phyloP scores from a whole-genome alignment of 768 basidiomycete species.

The Phylloporus sp. region DNA sequence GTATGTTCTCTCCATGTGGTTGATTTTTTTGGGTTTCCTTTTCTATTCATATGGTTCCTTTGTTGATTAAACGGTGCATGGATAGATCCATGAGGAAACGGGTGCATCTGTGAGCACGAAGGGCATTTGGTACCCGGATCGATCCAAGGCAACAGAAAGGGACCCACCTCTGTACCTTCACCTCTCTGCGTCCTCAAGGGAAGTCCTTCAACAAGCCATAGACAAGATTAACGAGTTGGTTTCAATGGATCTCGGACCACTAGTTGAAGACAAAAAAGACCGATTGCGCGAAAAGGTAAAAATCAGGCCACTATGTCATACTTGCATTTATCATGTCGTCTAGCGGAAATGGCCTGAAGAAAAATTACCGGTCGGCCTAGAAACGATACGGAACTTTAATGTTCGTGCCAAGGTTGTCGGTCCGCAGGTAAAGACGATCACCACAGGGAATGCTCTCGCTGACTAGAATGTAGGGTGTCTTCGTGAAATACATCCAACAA shows the following conservation, averaged over 20 bases:
- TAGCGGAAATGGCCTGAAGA: conserved; percentile 98
- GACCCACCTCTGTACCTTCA: conserved; percentile 95
- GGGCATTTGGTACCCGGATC: conserved; percentile 95
- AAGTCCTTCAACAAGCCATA: conserved; percentile 62
- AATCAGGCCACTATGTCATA: not conserved
- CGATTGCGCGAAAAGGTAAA: conserved; percentile 63
- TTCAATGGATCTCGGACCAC: conserved; percentile 68
- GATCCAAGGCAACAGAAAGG: conserved; percentile 83
- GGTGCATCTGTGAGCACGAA: conserved; percentile 91
- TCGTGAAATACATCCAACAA: conserved; percentile 97
- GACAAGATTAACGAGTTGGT: conserved; percentile 74
- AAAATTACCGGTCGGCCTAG: conserved; percentile 85
- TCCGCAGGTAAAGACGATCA: conserved; percentile 60
- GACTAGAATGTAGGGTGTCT: conserved; percentile 58
- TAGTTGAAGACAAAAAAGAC: conserved; percentile 78
- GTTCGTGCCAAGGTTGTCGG: conserved; percentile 97
- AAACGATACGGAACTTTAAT: conserved; percentile 94
- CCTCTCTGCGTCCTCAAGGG: conserved; percentile 72
- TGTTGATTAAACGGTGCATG: conserved; percentile 1
- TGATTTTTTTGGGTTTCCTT: not conserved
- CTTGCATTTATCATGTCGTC: conserved; percentile 9
- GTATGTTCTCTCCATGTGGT: conserved; percentile 41
- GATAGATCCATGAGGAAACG: conserved; percentile 85
- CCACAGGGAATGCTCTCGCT: not conserved
- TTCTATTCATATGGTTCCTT: not conserved